A percentile compares a stretch with the other conserved stretches of the same genome.
These are phyloP conservation scores for Fistulina hepatica DNA, from an alignment of 1,284 basidiomycete genomes.

Conservation along the genomic window DNA sequence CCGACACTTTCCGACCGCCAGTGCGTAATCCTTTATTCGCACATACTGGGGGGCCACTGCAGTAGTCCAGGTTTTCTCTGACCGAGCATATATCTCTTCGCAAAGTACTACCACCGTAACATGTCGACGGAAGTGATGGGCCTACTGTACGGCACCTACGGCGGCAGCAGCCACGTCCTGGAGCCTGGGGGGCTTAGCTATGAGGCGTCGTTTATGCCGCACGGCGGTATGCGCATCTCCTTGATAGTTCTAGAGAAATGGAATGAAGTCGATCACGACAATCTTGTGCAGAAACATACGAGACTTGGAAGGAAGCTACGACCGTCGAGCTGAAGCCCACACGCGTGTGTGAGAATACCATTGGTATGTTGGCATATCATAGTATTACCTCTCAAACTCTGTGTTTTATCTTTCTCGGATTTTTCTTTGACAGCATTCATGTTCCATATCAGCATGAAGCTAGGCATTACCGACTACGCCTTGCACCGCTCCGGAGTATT, in stretches of 20 bases:
- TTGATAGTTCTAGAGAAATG: conserved; percentile 53
- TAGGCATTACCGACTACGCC: conserved; percentile 52
- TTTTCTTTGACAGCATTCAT: conserved; percentile 37
- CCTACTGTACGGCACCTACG: conserved; percentile 46
- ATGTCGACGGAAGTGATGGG: conserved; percentile 53
- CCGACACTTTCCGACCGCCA: conserved; percentile 37
- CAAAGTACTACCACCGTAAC: conserved; percentile 61
- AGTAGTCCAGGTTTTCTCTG: background rate
- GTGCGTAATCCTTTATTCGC: conserved; percentile 17
- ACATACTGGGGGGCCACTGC: background rate
- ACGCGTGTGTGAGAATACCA: conserved; percentile 40
- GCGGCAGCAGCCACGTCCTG: conserved; percentile 51
- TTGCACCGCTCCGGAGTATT: conserved; percentile 46
- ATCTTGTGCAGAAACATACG: conserved; percentile 35
- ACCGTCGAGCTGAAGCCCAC: conserved; percentile 40
- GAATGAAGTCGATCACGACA: conserved; percentile 27
- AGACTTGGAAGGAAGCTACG: conserved; percentile 43
- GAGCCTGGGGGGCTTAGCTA: conserved; percentile 34
- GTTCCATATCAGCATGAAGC: conserved; percentile 54
- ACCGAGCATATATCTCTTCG: too few relatives aligned
- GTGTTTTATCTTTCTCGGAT: background rate
- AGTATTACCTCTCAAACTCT: background rate
- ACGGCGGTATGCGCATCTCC: too few relatives aligned
- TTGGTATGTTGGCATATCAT: conserved; percentile 28
- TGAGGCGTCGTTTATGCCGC: too few relatives aligned